Base-by-base conservation (phyloP, 164 flowering plant genomes). In the Nymphaea colorata region DNA sequence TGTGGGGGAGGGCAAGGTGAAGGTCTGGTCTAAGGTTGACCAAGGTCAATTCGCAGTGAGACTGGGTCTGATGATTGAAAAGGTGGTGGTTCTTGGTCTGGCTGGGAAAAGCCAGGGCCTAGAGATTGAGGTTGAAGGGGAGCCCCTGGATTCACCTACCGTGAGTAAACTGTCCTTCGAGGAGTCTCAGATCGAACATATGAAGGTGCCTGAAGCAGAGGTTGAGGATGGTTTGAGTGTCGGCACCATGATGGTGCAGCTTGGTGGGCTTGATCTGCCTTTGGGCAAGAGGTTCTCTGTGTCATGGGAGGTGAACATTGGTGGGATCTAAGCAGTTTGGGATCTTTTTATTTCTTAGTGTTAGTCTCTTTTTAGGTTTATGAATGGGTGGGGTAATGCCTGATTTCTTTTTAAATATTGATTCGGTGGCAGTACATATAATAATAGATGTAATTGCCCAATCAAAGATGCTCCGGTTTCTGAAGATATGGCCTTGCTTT, bases 21-120 rank as follows among this genome's bases (percentile, higher is more conserved):
- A 83, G 68, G 72, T 86, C 11, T 86, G 94, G 90, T 86, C 94
- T 4, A 71, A 83, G 42, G 91, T 86, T 73, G 73, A 76, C 62
- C 87, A 82, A 67, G 79, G 86, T 14, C 70, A 85, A 72, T 88
- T 80, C 73, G 91, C 88, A 15, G 55, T 76, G 62, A 68, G 77
- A 43, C 75, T 82, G 59, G 84, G 85, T 2, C 82, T 76, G 86
- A 66, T 69, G 4, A 71, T 88, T 45, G 90, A 78, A 70, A 82
- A 77, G 75, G 79, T 88, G 4, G 73, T 73, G 6, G 87, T 84
- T 11, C 59, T 85, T 70, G 95, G 94, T 18, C 67, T 84, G 66
- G 41, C 64, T 17, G 78, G 51, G n/a, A 85, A 42, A 18, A 78
- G 80, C 14, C 53, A 62, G 25, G 71, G 77, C 0, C 76, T 79